phyloP scores from a whole-genome alignment of 495 filamentous ascomycete genomes.

The Podospora australis region DNA sequence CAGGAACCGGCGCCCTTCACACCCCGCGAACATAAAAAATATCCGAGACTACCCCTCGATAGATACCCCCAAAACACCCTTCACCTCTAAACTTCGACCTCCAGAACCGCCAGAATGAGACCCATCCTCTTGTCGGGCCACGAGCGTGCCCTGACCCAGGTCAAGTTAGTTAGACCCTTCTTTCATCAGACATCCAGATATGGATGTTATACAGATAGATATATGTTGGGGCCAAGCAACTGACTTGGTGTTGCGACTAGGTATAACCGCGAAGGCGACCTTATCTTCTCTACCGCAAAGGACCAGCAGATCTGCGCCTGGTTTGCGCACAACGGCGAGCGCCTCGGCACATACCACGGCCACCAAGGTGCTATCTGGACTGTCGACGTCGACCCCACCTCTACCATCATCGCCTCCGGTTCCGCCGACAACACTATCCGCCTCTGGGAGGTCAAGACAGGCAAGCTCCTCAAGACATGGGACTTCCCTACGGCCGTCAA shows the following conservation, averaged over 20 bases:
- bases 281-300: slow-evolving; percentile 95
- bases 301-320: slow-evolving; percentile 95
- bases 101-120: slow-evolving; percentile 58
- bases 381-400: slow-evolving; percentile 93
- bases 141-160: slow-evolving; percentile 97
- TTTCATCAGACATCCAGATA: neutral
- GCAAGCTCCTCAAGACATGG: slow-evolving; percentile 91
- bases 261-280: slow-evolving; percentile 93
- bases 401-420: slow-evolving; percentile 85
- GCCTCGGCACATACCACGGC: slow-evolving; percentile 90
- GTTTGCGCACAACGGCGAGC: slow-evolving; percentile 91
- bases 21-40: slow-evolving; percentile 1
- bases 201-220: neutral
- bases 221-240: neutral
- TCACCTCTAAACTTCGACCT: neutral
- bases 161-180: slow-evolving; percentile 57
- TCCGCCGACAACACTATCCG: slow-evolving; percentile 97
- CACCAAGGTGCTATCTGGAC: slow-evolving; percentile 99
- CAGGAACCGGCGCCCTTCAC: slow-evolving; percentile 3
- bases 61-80: neutral
- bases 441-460: slow-evolving; percentile 93
- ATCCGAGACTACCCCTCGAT: neutral
- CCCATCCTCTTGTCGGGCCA: slow-evolving; percentile 94
- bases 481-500: slow-evolving; percentile 94
- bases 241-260: slow-evolving; percentile 31